phyloP scores from a whole-genome alignment of 306 rosid species.

The Casuarina glauca region DNA sequence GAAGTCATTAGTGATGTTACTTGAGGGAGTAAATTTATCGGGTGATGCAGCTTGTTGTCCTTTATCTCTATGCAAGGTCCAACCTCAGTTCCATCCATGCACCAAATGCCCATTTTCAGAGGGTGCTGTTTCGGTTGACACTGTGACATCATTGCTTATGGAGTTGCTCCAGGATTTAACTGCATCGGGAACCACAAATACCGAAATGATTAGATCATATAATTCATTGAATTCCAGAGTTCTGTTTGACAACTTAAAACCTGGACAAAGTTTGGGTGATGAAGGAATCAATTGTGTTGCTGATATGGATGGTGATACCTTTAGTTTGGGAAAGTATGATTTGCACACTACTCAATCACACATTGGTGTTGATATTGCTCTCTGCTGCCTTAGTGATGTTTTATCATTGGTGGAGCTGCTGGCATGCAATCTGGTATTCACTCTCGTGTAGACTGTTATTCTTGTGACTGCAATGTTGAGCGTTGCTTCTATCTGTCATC shows the following conservation, averaged over 20 bases:
- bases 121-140: slow-evolving; percentile 55
- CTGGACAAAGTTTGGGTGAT: slow-evolving; percentile 17
- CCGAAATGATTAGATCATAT: slow-evolving; percentile 23
- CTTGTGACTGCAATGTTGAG: background rate
- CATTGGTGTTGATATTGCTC: slow-evolving; percentile 16
- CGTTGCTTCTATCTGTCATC: background rate
- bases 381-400: slow-evolving; percentile 50
- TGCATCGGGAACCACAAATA: slow-evolving; percentile 14
- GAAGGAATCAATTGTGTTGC: slow-evolving; percentile 23
- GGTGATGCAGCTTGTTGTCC: slow-evolving; percentile 36
- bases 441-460: background rate
- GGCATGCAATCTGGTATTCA: slow-evolving; percentile 64
- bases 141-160: slow-evolving; percentile 51
- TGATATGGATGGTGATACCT: slow-evolving; percentile 32
- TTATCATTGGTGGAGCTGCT: slow-evolving; percentile 82
- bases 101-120: slow-evolving; percentile 62
- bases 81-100: slow-evolving; percentile 36
- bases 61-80: slow-evolving; percentile 41
- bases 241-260: slow-evolving; percentile 25
- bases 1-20: slow-evolving; percentile 64
- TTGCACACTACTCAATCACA: slow-evolving; percentile 37
- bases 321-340: slow-evolving; percentile 39
- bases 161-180: slow-evolving; percentile 41
- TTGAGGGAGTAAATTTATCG: slow-evolving; percentile 49
- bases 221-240: slow-evolving; percentile 31